Base-by-base conservation (phyloP, 108 stramenopile species). In the Skeletonema marinoi region DNA sequence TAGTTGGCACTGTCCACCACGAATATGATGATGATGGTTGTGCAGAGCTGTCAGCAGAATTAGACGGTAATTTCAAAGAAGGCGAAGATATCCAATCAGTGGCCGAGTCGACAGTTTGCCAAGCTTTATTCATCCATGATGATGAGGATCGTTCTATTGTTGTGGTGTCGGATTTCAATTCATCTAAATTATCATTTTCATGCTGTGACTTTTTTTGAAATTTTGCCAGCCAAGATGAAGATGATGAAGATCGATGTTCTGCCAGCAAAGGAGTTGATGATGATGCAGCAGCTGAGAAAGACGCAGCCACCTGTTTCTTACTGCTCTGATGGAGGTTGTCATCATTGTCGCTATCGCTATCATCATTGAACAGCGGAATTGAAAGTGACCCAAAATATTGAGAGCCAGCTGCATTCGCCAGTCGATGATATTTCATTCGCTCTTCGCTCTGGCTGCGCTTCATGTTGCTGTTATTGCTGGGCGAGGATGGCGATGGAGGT, bases 341-440 rank as follows among this genome's bases (percentile, higher is more conserved):
- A 51, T 51, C 50, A 51, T 19, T 51, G 6, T 56, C 54, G 10
- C 25, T 56, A 56, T 56, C 54, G n/a, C 54, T 56, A 25, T 56
- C 54, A 25, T 25, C 44, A 1, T 46, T 14, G 11, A 46, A 46
- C 0, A 46, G 44, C 11, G 16, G 44, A 46, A n/a, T 25, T 25
- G 25, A 21, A 56, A 56, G 25, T 1, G 54, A 56, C 9, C 54
- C 54, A 56, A 56, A 56, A 25, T 56, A 56, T 56, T 56, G 54
- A 56, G 54, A 56, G 19, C 54, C 54, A 29, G 54, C 54, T 56
- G 54, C 54, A 56, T 56, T 56, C 6, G 54, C 54, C 19, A 56
- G 10, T 25, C 25, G 54, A 25, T 56, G 54, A 56, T 56, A 56
- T 25, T 56, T 56, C 54, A 56, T 56, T n/a, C 54, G 44, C 44